Base-by-base conservation (phyloP, 257 asterid genomes). In the Solanum sitiens region DNA sequence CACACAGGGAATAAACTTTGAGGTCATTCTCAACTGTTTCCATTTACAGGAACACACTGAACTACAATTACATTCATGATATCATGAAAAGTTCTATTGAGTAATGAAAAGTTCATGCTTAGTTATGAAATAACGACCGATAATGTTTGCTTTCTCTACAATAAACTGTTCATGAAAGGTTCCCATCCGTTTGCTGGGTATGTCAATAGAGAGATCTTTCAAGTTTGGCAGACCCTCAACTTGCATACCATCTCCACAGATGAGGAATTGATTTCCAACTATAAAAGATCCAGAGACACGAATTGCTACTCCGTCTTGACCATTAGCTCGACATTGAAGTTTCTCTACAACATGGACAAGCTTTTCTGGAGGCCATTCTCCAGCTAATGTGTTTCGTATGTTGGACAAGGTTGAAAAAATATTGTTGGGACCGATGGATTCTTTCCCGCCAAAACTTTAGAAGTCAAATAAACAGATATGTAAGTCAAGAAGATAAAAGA, bases 271-370 rank as follows among this genome's bases (percentile, higher is more conserved):
- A 83, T 94, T 96, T 50, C 99, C 99, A 40, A 95, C 95, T 18
- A 96, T 94, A 83, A 94, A 95, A 30, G 99, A 95, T 3, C 99
- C 99, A 0, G 96, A 88, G 4, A 93, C 98, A 23, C 99, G 99
- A 44, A 96, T 95, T 37, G 95, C 98, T 12, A 97, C 93, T 44
- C 96, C 98, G 30, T 92, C 91, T 59, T 91, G 89, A 84, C 98
- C 94, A 70, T 94, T 91, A 82, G 94, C 91, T 33, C 98, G 98
- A 67, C 99, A 97, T 84, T 97, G 99, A 47, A 97, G 96, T 89
- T 95, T 97, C 92, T 97, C 99, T 89, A 95, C 99, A 13, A 95
- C 96, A 88, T 97, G 99, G 84, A 95, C 98, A 20, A 95, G 98
- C 93, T 97, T 95, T 89, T 97, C 98, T 13, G 98, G 95, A 83